Evolutionary conservation across 2,329 filamentous ascomycete genomes (phyloP).

Genomic region (Diaporthe velutina): DNA sequence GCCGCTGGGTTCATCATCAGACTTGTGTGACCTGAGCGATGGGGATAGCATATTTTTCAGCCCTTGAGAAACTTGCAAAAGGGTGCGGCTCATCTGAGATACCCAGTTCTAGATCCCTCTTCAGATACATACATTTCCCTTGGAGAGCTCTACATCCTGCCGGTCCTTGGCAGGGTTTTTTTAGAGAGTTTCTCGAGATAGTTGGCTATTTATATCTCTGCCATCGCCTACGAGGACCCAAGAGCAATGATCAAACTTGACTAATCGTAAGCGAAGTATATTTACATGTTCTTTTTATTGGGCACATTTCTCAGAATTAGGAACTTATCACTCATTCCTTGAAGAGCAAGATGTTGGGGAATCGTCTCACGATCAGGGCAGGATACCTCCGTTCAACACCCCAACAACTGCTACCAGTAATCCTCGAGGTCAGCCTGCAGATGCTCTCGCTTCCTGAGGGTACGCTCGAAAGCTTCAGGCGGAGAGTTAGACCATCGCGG

Average conservation of each 20-base stretch:
- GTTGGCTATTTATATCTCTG: not conserved
- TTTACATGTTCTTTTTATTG: not conserved
- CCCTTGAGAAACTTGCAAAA: not conserved
- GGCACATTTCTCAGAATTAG: not conserved
- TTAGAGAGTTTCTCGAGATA: not conserved
- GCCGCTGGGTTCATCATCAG: not conserved
- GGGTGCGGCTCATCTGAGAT: not conserved
- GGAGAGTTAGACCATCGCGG: not conserved
- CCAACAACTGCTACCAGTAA: not conserved
- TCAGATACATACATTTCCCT: not conserved
- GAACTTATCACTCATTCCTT: not conserved
- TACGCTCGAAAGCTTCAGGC: not conserved
- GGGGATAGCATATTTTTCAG: not conserved
- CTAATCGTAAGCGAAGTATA: not conserved
- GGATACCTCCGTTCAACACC: not conserved
- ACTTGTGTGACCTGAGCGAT: not conserved
- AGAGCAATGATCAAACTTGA: not conserved
- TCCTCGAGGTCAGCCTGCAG: not conserved
- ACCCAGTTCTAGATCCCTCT: not conserved
- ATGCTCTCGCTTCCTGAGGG: not conserved
- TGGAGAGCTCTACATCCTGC: not conserved
- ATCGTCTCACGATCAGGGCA: not conserved
- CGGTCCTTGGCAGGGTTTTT: not conserved
- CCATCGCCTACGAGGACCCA: not conserved
- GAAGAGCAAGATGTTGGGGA: not conserved